phyloP scores from a whole-genome alignment of 2,329 filamentous ascomycete genomes.

The Cercospora zeina region DNA sequence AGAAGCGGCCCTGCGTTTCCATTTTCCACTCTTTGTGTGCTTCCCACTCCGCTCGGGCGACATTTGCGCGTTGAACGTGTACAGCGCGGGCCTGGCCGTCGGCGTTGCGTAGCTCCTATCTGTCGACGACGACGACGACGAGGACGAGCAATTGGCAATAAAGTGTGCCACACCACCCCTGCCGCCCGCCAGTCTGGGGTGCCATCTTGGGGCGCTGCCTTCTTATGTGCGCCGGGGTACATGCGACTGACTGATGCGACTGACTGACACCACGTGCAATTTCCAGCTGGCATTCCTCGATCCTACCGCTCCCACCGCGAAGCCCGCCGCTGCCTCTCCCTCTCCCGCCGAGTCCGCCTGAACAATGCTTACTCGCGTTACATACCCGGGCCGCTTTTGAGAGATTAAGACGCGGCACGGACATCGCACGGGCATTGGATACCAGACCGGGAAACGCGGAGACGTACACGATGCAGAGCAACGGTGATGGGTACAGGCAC shows the following conservation, averaged over 20 bases:
- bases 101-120: not conserved
- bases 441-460: constrained; percentile 4
- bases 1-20: constrained; percentile 5
- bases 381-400: constrained; percentile 32
- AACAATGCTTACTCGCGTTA: constrained; percentile 13
- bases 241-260: constrained; percentile 1
- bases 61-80: constrained; percentile 2
- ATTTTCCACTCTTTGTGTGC: constrained; percentile 11
- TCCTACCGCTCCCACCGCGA: not conserved
- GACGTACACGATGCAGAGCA: constrained; percentile 29
- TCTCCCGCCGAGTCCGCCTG: not conserved
- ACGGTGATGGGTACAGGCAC: constrained; percentile 20
- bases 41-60: not conserved
- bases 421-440: constrained; percentile 5
- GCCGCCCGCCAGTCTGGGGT: not conserved
- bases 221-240: not conserved
- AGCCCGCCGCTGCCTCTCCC: not conserved
- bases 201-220: not conserved
- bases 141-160: constrained; percentile 16
- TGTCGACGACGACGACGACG: not conserved
- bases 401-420: constrained; percentile 26
- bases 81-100: constrained; percentile 2
- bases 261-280: not conserved
- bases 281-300: constrained; percentile 16
- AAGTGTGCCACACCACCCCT: constrained; percentile 10